These are phyloP conservation scores for Ramalina intermedia DNA, from an alignment of 495 filamentous ascomycete species.

Conservation along the genomic window DNA sequence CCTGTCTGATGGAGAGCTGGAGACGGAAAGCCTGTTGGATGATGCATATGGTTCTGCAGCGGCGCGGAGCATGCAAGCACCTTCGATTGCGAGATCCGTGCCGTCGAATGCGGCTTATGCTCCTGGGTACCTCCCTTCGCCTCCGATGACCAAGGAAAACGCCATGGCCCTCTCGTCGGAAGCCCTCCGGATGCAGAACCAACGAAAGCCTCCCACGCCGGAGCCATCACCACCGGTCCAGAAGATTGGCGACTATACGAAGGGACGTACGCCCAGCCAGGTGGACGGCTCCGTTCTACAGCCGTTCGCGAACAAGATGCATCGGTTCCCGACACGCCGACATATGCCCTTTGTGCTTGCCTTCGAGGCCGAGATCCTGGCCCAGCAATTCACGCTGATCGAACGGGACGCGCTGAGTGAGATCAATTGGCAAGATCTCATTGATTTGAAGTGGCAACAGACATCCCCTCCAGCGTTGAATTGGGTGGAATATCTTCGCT, in stretches of 20 bases:
- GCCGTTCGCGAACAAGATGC: slow-evolving; percentile 13
- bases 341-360: slow-evolving; percentile 89
- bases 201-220: slow-evolving; percentile 34
- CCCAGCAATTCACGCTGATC: slow-evolving; percentile 88
- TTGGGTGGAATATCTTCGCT: slow-evolving; percentile 87
- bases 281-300: slow-evolving; percentile 9
- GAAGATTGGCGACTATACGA: slow-evolving; percentile 2
- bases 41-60: slow-evolving; percentile 22
- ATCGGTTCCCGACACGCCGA: slow-evolving; percentile 12
- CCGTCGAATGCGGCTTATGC: slow-evolving; percentile 35
- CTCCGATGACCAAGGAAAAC: slow-evolving; percentile 59
- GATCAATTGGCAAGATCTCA: slow-evolving; percentile 93
- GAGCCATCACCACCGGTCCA: slow-evolving; percentile 31
- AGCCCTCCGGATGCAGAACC: slow-evolving; percentile 26
- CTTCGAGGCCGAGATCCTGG: slow-evolving; percentile 77
- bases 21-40: slow-evolving; percentile 31
- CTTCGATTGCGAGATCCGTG: neutral
- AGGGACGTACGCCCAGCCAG: slow-evolving; percentile 7
- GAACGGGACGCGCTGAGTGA: slow-evolving; percentile 94
- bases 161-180: slow-evolving; percentile 35
- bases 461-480: slow-evolving; percentile 46
- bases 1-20: slow-evolving; percentile 53
- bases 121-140: slow-evolving; percentile 61
- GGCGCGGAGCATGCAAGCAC: slow-evolving; percentile 27
- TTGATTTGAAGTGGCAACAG: slow-evolving; percentile 84